Conservation (phyloP, 169 alveolate genomes). For the Eimeria tenella region DNA sequence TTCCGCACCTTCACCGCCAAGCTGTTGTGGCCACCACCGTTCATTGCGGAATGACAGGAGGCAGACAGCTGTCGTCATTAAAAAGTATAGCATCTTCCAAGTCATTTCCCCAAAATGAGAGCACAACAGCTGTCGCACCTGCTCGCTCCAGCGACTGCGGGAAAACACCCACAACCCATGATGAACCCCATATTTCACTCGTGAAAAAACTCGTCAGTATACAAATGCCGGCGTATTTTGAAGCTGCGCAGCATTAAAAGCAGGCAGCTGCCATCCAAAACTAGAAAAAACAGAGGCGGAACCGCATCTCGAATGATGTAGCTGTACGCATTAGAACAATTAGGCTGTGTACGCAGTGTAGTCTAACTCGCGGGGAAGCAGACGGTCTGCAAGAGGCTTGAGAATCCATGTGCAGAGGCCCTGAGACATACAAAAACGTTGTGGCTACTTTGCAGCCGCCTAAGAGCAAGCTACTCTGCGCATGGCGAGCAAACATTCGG, state of each 20-base stretch:
- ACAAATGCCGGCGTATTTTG: no score
- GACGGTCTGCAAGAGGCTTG: slow-evolving; percentile 73
- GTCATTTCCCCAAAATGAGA: slow-evolving; percentile 75
- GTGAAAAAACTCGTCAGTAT: no score
- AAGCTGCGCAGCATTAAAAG: background rate
- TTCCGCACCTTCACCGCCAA: slow-evolving; percentile 78
- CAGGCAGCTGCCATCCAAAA: no score
- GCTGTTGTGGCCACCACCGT: slow-evolving; percentile 79
- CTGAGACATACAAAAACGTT: slow-evolving; percentile 1
- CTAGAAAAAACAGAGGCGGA: background rate
- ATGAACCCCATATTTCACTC: no score
- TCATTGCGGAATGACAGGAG: slow-evolving; percentile 65
- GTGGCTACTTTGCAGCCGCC: background rate
- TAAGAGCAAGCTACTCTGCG: background rate
- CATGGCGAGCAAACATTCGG: background rate
- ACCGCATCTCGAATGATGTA: background rate
- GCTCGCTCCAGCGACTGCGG: slow-evolving; percentile 79
- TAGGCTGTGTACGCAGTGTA: no score
- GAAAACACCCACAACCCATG: background rate
- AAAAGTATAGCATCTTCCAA: slow-evolving; percentile 67
- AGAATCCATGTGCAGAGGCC: slow-evolving; percentile 75
- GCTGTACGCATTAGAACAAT: background rate
- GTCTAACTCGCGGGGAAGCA: slow-evolving; percentile 74
- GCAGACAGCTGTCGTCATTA: slow-evolving; percentile 42
- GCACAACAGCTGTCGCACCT: slow-evolving; percentile 70